Percentiles rank a stretch among this genome's conserved stretches.
phyloP scores from a whole-genome alignment of 1,284 basidiomycete species.

The Stygiomarasmius scandens region DNA sequence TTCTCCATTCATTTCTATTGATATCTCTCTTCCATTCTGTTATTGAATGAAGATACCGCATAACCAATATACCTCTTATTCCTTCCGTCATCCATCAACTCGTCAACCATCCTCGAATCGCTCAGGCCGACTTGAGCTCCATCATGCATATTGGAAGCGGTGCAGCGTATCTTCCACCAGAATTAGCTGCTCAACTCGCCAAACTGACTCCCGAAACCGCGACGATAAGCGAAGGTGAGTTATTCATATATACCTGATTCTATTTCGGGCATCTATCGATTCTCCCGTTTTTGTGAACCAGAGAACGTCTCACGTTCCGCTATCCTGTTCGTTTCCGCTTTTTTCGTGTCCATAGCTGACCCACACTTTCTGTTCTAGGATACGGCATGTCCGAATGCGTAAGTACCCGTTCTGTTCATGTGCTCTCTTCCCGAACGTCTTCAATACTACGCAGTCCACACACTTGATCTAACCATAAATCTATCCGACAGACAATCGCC shows the following conservation, averaged over 20 bases:
- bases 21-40: too few species aligned
- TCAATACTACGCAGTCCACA: too few species aligned
- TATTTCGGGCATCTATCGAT: too few species aligned
- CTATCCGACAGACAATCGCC: constrained; percentile 53
- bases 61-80: constrained; percentile 54
- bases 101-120: constrained; percentile 53
- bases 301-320: too few species aligned
- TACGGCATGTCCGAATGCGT: constrained; percentile 81
- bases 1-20: neutral
- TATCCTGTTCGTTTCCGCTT: too few species aligned
- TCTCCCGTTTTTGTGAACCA: too few species aligned
- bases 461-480: neutral
- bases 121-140: constrained; percentile 56
- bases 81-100: constrained; percentile 72
- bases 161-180: constrained; percentile 68
- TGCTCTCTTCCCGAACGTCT: too few species aligned
- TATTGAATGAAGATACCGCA: constrained; percentile 44
- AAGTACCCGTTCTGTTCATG: constrained; percentile 29
- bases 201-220: constrained; percentile 38
- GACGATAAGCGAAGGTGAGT: constrained; percentile 53
- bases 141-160: constrained; percentile 51
- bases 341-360: neutral
- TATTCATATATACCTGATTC: too few species aligned
- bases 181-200: constrained; percentile 47
- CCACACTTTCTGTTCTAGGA: constrained; percentile 51